phyloP scores from a whole-genome alignment of 345 rosid genomes.

The Boechera divaricarpa region DNA sequence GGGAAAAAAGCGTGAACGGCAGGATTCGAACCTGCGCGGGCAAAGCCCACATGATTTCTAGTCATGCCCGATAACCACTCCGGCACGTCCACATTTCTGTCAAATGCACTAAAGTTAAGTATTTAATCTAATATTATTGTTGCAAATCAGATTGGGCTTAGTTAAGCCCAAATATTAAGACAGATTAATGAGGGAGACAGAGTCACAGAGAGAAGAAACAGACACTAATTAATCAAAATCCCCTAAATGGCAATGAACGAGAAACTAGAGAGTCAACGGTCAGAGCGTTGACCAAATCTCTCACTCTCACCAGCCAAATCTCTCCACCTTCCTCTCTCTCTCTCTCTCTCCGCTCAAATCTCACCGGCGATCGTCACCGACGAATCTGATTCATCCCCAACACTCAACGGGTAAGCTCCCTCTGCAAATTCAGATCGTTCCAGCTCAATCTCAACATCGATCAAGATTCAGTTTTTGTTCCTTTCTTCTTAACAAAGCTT shows the following conservation, averaged over 20 bases:
- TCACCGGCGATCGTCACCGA: constrained; percentile 42
- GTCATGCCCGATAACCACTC: constrained; percentile 85
- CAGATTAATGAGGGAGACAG: background rate
- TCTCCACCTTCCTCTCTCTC: constrained; percentile 21
- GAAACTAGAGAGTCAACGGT: constrained; percentile 41
- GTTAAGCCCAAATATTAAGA: constrained; percentile 13
- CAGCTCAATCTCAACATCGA: constrained; percentile 25
- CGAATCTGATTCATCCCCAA: constrained; percentile 11
- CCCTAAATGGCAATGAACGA: constrained; percentile 34
- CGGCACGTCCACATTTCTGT: constrained; percentile 45
- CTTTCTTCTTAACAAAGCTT: constrained; percentile 10
- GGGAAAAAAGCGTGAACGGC: constrained; percentile 42
- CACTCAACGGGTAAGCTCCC: constrained; percentile 27
- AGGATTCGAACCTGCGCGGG: constrained; percentile 97
- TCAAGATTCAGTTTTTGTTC: constrained; percentile 16
- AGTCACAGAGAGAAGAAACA: background rate
- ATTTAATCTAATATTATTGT: no score
- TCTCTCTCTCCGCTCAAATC: constrained; percentile 25
- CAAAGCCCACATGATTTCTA: constrained; percentile 95
- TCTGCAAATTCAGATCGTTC: constrained; percentile 28
- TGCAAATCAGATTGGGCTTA: constrained; percentile 20
- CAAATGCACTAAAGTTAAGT: no score
- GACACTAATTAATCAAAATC: background rate
- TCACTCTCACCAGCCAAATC: constrained; percentile 39
- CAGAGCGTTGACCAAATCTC: constrained; percentile 43